Conservation (phyloP, 2,329 filamentous ascomycete species). For the Macrophomina tecta region DNA sequence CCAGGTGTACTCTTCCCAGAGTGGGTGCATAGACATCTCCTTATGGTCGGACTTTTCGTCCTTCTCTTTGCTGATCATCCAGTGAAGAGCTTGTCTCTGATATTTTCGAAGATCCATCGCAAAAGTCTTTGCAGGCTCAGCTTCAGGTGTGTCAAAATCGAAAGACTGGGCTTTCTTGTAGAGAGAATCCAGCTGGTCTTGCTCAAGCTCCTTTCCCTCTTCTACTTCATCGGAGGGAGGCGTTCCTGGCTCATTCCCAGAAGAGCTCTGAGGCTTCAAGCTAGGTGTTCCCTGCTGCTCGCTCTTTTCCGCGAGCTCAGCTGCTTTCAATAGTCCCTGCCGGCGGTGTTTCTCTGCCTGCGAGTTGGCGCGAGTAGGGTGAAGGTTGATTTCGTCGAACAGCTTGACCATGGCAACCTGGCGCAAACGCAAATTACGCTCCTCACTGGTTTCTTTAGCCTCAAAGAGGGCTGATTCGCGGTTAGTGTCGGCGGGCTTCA, state of each 20-base stretch:
- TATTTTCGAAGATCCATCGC: slow-evolving; percentile 85
- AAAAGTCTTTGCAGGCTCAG: slow-evolving; percentile 83
- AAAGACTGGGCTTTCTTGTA: slow-evolving; percentile 98
- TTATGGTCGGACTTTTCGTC: slow-evolving; percentile 71
- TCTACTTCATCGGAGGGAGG: slow-evolving; percentile 70
- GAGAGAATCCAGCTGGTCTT: slow-evolving; percentile 90
- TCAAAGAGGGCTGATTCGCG: slow-evolving; percentile 77
- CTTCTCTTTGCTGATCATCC: slow-evolving; percentile 95
- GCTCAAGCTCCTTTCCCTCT: slow-evolving; percentile 88
- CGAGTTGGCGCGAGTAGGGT: slow-evolving; percentile 76
- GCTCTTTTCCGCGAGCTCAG: slow-evolving; percentile 80
- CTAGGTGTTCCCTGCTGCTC: slow-evolving; percentile 44
- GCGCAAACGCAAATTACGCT: slow-evolving; percentile 79
- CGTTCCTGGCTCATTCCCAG: slow-evolving; percentile 10
- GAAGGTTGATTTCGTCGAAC: slow-evolving; percentile 85
- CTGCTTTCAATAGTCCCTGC: slow-evolving; percentile 84
- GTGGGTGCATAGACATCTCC: slow-evolving; percentile 87
- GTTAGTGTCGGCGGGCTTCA: slow-evolving; percentile 70
- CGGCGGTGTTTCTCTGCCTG: slow-evolving; percentile 78
- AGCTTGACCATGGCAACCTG: slow-evolving; percentile 89
- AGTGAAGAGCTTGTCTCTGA: slow-evolving; percentile 92
- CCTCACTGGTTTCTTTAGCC: slow-evolving; percentile 82
- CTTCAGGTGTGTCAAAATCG: slow-evolving; percentile 88
- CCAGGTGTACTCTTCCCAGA: slow-evolving; percentile 97
- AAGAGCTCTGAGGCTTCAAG: slow-evolving; percentile 58